phyloP scores from a whole-genome alignment of 768 basidiomycete species.

The Dendrothele bispora region DNA sequence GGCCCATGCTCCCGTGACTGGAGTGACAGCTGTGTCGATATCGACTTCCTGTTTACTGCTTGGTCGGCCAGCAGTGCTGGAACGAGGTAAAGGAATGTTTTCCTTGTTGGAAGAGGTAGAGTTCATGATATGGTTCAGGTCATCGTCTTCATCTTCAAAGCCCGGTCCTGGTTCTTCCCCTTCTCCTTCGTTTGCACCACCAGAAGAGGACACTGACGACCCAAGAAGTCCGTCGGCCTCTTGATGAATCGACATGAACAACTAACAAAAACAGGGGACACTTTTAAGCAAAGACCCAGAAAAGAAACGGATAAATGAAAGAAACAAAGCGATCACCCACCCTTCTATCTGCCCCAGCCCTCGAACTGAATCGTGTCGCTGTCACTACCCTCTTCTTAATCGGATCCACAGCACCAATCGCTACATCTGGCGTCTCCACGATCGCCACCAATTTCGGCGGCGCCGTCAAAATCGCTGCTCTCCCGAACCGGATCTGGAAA shows the following conservation, averaged over 20 bases:
- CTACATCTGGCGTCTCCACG: slow-evolving; percentile 86
- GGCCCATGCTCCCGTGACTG: slow-evolving; percentile 75
- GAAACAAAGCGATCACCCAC: slow-evolving; percentile 42
- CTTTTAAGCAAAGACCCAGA: too few species aligned
- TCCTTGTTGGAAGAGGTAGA: neutral
- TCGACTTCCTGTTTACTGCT: slow-evolving; percentile 55
- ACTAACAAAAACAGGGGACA: slow-evolving; percentile 37
- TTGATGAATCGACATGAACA: slow-evolving; percentile 81
- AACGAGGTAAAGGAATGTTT: slow-evolving; percentile 3
- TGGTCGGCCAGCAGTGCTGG: too few species aligned
- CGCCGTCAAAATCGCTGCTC: slow-evolving; percentile 76
- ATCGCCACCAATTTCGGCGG: slow-evolving; percentile 83
- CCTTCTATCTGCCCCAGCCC: slow-evolving; percentile 78
- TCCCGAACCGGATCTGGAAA: slow-evolving; percentile 58
- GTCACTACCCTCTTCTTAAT: slow-evolving; percentile 82
- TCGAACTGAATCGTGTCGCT: slow-evolving; percentile 83
- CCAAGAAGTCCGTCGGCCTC: slow-evolving; percentile 46
- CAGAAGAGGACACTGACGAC: neutral
- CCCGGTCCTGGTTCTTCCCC: slow-evolving; percentile 12
- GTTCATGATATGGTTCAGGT: slow-evolving; percentile 7
- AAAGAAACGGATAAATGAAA: slow-evolving; percentile 3
- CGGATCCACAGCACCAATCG: slow-evolving; percentile 86
- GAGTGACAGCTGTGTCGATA: slow-evolving; percentile 63
- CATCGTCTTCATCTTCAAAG: slow-evolving; percentile 25
- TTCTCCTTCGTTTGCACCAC: slow-evolving; percentile 23